Percentiles rank a stretch among this genome's conserved stretches.
These are phyloP conservation scores for Tulasnella calospora DNA, from an alignment of 768 basidiomycete species.

Conservation along the genomic window DNA sequence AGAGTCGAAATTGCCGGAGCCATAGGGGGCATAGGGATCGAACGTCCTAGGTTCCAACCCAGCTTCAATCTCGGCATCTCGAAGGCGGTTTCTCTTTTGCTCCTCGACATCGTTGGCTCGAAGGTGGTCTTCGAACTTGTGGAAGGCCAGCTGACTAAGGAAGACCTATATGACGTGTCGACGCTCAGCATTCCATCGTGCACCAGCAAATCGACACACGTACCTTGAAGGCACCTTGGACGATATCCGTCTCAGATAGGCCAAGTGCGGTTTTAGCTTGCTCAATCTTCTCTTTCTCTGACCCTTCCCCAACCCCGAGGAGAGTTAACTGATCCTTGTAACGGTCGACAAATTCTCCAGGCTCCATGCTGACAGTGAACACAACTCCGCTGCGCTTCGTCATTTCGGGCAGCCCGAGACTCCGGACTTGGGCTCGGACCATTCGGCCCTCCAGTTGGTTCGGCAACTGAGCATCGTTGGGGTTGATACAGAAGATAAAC, in stretches of 20 bases:
- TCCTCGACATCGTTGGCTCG: slow-evolving; percentile 82
- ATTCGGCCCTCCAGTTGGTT: slow-evolving; percentile 89
- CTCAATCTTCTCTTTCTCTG: slow-evolving; percentile 55
- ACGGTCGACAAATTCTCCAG: slow-evolving; percentile 77
- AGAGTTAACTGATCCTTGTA: slow-evolving; percentile 64
- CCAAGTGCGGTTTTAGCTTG: slow-evolving; percentile 54
- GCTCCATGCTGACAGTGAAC: slow-evolving; percentile 81
- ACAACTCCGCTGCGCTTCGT: slow-evolving; percentile 58
- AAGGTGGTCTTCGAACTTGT: slow-evolving; percentile 79
- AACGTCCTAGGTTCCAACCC: slow-evolving; percentile 53
- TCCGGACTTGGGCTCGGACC: slow-evolving; percentile 87
- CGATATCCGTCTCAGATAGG: slow-evolving; percentile 65
- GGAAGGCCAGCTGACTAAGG: slow-evolving; percentile 80
- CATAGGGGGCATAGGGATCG: slow-evolving; percentile 78
- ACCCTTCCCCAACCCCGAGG: slow-evolving; percentile 56
- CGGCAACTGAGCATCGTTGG: slow-evolving; percentile 91
- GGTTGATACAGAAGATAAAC: slow-evolving; percentile 89
- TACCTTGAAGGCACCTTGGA: slow-evolving; percentile 81
- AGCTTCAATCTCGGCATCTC: slow-evolving; percentile 64
- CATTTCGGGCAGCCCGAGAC: slow-evolving; percentile 72
- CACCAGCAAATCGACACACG: slow-evolving; percentile 28
- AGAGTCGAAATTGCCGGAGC: not conserved
- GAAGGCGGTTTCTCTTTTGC: slow-evolving; percentile 70
- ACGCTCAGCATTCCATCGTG: slow-evolving; percentile 18
- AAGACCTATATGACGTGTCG: slow-evolving; percentile 58